These are phyloP conservation scores for Mycosarcoma mackinlayi DNA, from an alignment of 1,284 basidiomycete genomes.

Conservation along the genomic window DNA sequence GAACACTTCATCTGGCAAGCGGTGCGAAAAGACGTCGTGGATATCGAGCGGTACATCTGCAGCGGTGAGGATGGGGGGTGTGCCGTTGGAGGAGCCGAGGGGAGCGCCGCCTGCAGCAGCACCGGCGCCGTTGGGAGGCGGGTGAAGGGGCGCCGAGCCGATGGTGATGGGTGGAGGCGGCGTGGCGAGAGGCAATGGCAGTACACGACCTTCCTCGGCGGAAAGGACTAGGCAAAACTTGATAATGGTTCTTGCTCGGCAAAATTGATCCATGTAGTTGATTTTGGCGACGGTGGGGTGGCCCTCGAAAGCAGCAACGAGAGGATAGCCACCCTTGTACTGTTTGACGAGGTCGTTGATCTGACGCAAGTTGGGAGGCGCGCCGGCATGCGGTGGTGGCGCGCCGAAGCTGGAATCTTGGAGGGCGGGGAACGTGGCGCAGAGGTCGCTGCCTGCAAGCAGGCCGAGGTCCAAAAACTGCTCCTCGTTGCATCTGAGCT, in stretches of 20 bases:
- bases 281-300: conserved; percentile 79
- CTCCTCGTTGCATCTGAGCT: conserved; percentile 82
- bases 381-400: conserved; percentile 34
- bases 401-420: conserved; percentile 72
- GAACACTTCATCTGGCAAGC: conserved; percentile 95
- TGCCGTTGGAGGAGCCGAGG: conserved; percentile 70
- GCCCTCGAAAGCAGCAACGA: conserved; percentile 56
- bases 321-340: conserved; percentile 58
- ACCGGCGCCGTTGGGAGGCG: conserved; percentile 59
- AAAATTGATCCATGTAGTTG: conserved; percentile 86
- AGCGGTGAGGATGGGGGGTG: conserved; percentile 76
- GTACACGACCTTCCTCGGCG: conserved; percentile 84
- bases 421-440: conserved; percentile 79
- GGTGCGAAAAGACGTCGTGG: conserved; percentile 93
- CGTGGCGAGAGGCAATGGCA: conserved; percentile 86
- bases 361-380: conserved; percentile 58
- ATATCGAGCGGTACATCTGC: conserved; percentile 90
- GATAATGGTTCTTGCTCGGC: conserved; percentile 89
- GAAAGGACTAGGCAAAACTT: conserved; percentile 90
- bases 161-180: conserved; percentile 68
- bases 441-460: conserved; percentile 88
- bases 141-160: conserved; percentile 10
- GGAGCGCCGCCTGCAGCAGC: conserved; percentile 72
- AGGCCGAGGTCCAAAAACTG: conserved; percentile 95
- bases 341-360: conserved; percentile 69